Base-by-base conservation (phyloP, 305 asterid genomes). In the Fraxinus ornus region DNA sequence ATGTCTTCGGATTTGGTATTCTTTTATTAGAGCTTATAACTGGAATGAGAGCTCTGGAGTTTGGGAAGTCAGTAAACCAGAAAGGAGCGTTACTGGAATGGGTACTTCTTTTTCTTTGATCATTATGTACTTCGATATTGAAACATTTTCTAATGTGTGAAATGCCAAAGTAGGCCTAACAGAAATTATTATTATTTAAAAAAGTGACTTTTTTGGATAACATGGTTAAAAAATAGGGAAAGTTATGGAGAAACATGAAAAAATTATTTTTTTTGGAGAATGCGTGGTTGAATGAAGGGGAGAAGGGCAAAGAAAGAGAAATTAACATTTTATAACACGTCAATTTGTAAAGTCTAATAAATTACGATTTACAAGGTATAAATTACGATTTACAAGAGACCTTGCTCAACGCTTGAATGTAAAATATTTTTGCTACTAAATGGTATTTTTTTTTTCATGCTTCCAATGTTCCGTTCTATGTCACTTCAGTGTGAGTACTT, bases 1-100 rank as follows among this genome's bases (percentile, higher is more conserved):
- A 95, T 72, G 99, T 95, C 12, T 95, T 95, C 79, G 99, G 99
- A 78, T 95, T 95, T 15, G 99, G 99, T 8, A 95, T 95, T 83
- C 97, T 95, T 47, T 83, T 95, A 60, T 77, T 95, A 76, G 99
- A 95, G 90, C 98, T 95, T 21, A 91, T 95, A 32, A 95, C 98
- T 1, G 99, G 99, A 62, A 94, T 90, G 97, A 90, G 94, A 84
- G 97, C 99, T 37, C 91, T 94, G 19, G 97, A 95, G 86, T 89
- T 92, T 39, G 99, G 97, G n/a, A 95, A 95, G 85, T 87, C 93
- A 0, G 90, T 83, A 36, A 91, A 90, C 87, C 98, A 90, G 83
- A 95, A 95, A 83, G 98, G 99, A 80, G 96, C 94, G 49, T 90
- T 92, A 89, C 96, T 95, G 4, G 97, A 94, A 87, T 92, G 97